phyloP scores from a whole-genome alignment of 441 rosid species.

The Melianthus villosus region DNA sequence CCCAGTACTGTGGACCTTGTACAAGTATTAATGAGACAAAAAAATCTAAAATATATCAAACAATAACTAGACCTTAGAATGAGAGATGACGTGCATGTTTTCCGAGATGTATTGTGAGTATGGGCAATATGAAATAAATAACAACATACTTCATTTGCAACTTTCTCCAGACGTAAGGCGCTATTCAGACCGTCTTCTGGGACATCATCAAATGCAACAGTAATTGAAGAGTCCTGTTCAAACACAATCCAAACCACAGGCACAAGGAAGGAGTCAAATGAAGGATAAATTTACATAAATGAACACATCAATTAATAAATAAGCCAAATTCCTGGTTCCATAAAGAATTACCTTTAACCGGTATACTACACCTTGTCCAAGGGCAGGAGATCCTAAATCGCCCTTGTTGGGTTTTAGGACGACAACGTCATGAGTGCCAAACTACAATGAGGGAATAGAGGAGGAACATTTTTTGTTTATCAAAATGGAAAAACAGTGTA shows the following conservation, averaged over 20 bases:
- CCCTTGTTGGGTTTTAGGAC: slow-evolving; percentile 73
- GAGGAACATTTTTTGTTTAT: no score
- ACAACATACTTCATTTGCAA: slow-evolving; percentile 65
- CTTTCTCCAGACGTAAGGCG: slow-evolving; percentile 68
- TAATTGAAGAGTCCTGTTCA: slow-evolving; percentile 61
- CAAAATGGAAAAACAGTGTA: no score
- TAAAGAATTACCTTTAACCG: slow-evolving; percentile 44
- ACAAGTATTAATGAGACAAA: no score
- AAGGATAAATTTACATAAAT: slow-evolving; percentile 2
- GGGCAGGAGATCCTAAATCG: slow-evolving; percentile 65
- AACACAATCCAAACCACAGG: slow-evolving; percentile 8
- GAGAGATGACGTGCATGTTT: no score
- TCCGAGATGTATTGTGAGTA: neutral
- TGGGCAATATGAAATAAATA: neutral
- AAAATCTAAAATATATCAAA: no score
- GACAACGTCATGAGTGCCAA: slow-evolving; percentile 86
- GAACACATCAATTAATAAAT: slow-evolving; percentile 5
- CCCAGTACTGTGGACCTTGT: no score
- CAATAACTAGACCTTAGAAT: neutral
- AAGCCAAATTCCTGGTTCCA: slow-evolving; percentile 1
- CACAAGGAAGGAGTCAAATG: slow-evolving; percentile 2
- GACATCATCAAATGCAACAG: slow-evolving; percentile 73
- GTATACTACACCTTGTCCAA: slow-evolving; percentile 94
- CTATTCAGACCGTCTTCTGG: slow-evolving; percentile 80
- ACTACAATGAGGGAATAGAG: slow-evolving; percentile 30